Conservation (phyloP, 1,284 basidiomycete species). For the Anthracocystis setariae region DNA sequence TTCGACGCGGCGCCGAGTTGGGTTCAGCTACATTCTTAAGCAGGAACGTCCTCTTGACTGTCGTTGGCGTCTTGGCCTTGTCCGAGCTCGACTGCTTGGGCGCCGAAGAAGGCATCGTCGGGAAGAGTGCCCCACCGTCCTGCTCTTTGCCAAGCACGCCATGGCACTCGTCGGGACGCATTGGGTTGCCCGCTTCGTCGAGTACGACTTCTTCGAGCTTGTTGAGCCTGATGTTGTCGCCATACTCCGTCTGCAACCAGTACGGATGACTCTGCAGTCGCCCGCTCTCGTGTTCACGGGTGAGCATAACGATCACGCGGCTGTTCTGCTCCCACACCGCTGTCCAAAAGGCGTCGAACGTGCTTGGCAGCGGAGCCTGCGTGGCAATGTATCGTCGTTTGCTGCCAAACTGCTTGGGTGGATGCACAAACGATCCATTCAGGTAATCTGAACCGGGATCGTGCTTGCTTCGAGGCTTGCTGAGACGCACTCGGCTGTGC, state of each 20-base stretch:
- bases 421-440: conserved; percentile 63
- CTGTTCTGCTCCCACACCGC: conserved; percentile 73
- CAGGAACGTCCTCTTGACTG: conserved; percentile 51
- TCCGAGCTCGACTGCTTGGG: neutral
- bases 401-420: conserved; percentile 48
- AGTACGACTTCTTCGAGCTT: conserved; percentile 54
- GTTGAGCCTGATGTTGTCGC: conserved; percentile 69
- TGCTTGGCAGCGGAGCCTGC: conserved; percentile 90
- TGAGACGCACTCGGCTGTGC: conserved; percentile 72
- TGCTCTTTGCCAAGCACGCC: conserved; percentile 12
- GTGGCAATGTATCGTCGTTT: conserved; percentile 86
- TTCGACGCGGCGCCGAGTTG: conserved; percentile 23
- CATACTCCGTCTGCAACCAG: conserved; percentile 81
- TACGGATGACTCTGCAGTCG: conserved; percentile 91
- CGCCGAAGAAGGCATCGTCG: conserved; percentile 30
- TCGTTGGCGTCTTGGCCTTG: conserved; percentile 21
- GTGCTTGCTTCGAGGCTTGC: conserved; percentile 23
- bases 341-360: conserved; percentile 93
- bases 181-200: conserved; percentile 31
- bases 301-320: conserved; percentile 77
- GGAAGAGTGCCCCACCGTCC: conserved; percentile 48
- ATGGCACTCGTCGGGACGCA: conserved; percentile 31
- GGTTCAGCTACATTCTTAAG: conserved; percentile 40
- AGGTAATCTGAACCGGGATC: conserved; percentile 61
- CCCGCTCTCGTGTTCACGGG: conserved; percentile 87